Evolutionary conservation across 148 eudicot species (phyloP), one percentile per base, ranked within the genome.

Genomic region (Linanthus parryae): DNA sequence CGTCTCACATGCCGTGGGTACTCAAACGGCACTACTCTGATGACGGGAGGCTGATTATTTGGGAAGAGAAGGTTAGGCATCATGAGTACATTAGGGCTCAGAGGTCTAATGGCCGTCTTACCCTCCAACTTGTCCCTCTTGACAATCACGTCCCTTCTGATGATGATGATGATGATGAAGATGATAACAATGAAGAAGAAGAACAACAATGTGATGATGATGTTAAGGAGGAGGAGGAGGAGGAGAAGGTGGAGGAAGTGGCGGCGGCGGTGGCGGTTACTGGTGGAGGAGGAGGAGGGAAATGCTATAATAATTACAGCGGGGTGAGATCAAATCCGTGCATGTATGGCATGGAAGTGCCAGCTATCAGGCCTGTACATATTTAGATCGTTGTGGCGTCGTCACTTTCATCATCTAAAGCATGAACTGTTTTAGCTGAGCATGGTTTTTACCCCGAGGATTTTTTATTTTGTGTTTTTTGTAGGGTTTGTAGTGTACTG

Each of bases 21-120:
- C 29, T 52, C 44, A 44, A n/a, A 5, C 11, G 58, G 16, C 48
- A 52, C 20, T 21, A 12, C 25, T 22, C 38, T 7, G 27, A 52
- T 20, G 27, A 62, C 17, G 66, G 66, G 4, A 44, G 66, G 17
- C 41, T 62, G 24, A 29, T 62, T 8, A 44, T 62, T 9, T 12
- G 18, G 20, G 35, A 44, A 15, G 45, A 43, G 14, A 43, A 41
- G 36, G 37, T 16, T 4, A 44, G 17, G 38, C 39, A 62, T 15
- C 38, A 44, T 16, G 66, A 52, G 1, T 62, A 52, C 35, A 52
- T 62, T n/a, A 18, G 35, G 33, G 41, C 49, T 2, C 14, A 36
- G 7, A 52, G 59, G 35, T 21, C 45, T 3, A 54, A 62, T 4
- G 66, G 66, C 11, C 40, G 66, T 13, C 26, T 52, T 1, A 31